These are phyloP conservation scores for Cucurbita pepo DNA, from an alignment of 306 rosid genomes.

Conservation along the genomic window DNA sequence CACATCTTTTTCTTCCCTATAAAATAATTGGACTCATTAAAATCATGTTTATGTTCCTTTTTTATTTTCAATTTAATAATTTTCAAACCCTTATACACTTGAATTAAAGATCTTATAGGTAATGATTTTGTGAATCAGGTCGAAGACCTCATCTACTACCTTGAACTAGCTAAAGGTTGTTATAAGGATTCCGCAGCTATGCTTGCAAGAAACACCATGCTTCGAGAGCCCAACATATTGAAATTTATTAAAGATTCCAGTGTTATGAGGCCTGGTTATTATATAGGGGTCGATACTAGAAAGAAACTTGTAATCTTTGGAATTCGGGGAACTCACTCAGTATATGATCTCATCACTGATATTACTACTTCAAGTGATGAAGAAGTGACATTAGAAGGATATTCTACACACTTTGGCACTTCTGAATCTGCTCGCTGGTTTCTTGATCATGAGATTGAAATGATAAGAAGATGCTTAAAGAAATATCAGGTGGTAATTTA, in stretches of 20 bases:
- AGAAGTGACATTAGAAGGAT: constrained; percentile 77
- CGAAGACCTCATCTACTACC: constrained; percentile 68
- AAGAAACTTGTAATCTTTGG: constrained; percentile 70
- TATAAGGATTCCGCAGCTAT: constrained; percentile 42
- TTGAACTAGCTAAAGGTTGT: constrained; percentile 73
- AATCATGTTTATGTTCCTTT: not conserved
- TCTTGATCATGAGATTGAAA: constrained; percentile 59
- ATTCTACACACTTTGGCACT: constrained; percentile 82
- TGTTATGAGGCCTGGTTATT: constrained; percentile 89
- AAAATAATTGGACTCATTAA: not conserved
- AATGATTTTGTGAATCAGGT: constrained; percentile 45
- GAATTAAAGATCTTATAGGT: not conserved
- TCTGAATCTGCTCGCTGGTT: constrained; percentile 94
- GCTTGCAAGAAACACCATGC: constrained; percentile 77
- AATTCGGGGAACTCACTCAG: constrained; percentile 84
- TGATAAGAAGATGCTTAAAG: constrained; percentile 46
- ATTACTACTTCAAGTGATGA: constrained; percentile 52
- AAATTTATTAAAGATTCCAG: constrained; percentile 67
- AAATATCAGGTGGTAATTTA: constrained; percentile 52
- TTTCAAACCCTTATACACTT: not conserved
- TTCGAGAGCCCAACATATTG: constrained; percentile 67
- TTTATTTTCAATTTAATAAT: not conserved
- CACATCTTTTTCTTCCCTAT: constrained; percentile 9
- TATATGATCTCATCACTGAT: constrained; percentile 86
- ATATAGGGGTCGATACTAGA: constrained; percentile 63